Conservation (phyloP, 106 monocot species). For the Phalaenopsis equestris region DNA sequence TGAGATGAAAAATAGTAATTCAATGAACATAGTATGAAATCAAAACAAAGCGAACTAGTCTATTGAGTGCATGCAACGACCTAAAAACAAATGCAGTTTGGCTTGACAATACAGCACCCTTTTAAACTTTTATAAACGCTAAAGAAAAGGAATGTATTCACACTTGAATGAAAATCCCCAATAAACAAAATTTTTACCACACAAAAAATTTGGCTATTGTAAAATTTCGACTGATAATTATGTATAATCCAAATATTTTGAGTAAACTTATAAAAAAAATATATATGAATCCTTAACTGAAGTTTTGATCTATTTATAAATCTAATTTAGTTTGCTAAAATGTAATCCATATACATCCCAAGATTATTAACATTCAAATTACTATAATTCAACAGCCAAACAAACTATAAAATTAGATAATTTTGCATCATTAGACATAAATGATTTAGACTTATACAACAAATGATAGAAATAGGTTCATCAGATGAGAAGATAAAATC, state of each 20-base stretch:
- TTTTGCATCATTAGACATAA: neutral
- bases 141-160: neutral
- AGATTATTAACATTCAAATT: neutral
- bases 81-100: neutral
- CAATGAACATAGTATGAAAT: neutral
- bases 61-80: neutral
- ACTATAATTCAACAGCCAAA: neutral
- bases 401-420: neutral
- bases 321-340: neutral
- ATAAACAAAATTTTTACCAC: neutral
- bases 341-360: neutral
- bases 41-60: neutral
- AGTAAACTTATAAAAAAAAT: neutral
- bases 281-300: neutral
- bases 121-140: neutral
- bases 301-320: neutral
- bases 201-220: neutral
- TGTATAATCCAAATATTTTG: neutral
- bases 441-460: neutral
- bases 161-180: neutral
- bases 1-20: neutral
- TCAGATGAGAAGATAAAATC: too few species aligned
- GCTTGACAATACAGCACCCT: neutral
- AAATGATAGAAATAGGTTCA: too few species aligned
- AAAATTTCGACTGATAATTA: neutral